Evolutionary conservation across 2,329 filamentous ascomycete species (phyloP).

Genomic region (Pestalotiopsis sp.): DNA sequence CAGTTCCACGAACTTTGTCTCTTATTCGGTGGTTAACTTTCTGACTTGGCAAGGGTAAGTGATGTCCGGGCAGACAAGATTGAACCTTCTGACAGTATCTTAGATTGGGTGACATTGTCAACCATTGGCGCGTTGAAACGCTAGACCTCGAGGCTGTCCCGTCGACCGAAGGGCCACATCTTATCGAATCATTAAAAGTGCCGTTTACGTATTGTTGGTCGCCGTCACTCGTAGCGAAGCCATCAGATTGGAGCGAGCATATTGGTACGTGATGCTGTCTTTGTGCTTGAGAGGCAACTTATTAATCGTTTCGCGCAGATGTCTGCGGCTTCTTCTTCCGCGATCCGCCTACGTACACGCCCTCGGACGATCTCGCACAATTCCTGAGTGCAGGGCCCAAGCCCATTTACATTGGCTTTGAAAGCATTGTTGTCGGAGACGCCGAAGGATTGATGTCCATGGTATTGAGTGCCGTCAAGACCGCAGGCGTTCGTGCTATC

Average conservation of each 20-base stretch:
- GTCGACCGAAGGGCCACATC: constrained; percentile 76
- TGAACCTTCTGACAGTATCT: not conserved
- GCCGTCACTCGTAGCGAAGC: constrained; percentile 76
- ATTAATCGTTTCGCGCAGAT: not conserved
- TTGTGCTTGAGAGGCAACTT: not conserved
- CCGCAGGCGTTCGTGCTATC: constrained; percentile 60
- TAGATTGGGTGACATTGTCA: constrained; percentile 77
- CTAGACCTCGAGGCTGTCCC: constrained; percentile 75
- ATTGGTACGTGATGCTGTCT: constrained; percentile 52
- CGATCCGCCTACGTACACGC: constrained; percentile 66
- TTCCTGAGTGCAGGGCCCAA: constrained; percentile 72
- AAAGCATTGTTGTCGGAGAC: constrained; percentile 46
- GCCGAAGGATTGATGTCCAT: constrained; percentile 58
- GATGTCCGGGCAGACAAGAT: no score
- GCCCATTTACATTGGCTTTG: constrained; percentile 80
- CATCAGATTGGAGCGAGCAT: constrained; percentile 72
- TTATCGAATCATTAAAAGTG: constrained; percentile 71
- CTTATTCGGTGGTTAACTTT: constrained; percentile 81
- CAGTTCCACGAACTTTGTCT: constrained; percentile 75
- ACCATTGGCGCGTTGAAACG: constrained; percentile 70
- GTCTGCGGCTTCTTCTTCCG: constrained; percentile 79
- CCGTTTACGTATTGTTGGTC: constrained; percentile 93
- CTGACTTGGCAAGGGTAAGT: constrained; percentile 78
- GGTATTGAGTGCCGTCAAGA: constrained; percentile 60
- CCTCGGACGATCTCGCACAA: constrained; percentile 63